Evolutionary conservation across 1,284 basidiomycete species (phyloP).

Genomic region (Grifola frondosa): DNA sequence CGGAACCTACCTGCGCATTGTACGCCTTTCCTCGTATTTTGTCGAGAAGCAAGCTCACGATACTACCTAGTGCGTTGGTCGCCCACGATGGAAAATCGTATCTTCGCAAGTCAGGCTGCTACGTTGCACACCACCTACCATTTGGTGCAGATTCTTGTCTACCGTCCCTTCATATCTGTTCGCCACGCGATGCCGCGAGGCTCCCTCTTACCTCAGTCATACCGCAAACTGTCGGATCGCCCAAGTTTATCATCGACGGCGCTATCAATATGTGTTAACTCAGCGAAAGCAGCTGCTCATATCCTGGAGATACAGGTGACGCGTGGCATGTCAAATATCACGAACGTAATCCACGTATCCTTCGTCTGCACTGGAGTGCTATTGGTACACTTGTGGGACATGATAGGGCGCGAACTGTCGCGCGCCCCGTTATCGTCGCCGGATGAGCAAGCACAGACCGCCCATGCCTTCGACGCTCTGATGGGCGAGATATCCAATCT

Average conservation of each 20-base stretch:
- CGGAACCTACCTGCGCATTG: slow-evolving; percentile 67
- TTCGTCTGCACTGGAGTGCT: slow-evolving; percentile 29
- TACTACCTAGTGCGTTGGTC: slow-evolving; percentile 62
- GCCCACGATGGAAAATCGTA: slow-evolving; percentile 45
- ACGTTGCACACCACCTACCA: slow-evolving; percentile 71
- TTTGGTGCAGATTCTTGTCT: slow-evolving; percentile 68
- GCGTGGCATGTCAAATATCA: slow-evolving; percentile 36
- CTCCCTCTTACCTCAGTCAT: slow-evolving; percentile 3
- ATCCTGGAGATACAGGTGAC: slow-evolving; percentile 53
- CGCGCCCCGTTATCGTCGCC: slow-evolving; percentile 7
- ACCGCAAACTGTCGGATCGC: slow-evolving; percentile 22
- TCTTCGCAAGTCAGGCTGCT: slow-evolving; percentile 68
- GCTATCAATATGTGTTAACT: slow-evolving; percentile 64
- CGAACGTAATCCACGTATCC: slow-evolving; percentile 29
- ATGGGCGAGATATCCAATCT: slow-evolving; percentile 25
- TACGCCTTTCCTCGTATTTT: slow-evolving; percentile 38
- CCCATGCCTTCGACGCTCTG: slow-evolving; percentile 22
- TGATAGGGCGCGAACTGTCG: slow-evolving; percentile 24
- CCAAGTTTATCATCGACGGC: slow-evolving; percentile 44
- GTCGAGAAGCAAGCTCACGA: slow-evolving; percentile 6
- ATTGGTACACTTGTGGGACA: slow-evolving; percentile 31
- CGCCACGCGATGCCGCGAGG: no score
- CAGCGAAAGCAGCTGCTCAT: slow-evolving; percentile 61
- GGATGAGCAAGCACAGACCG: slow-evolving; percentile 12
- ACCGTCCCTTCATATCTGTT: slow-evolving; percentile 69